These are phyloP conservation scores for Purshia tridentata DNA, from an alignment of 306 rosid genomes.

Conservation along the genomic window DNA sequence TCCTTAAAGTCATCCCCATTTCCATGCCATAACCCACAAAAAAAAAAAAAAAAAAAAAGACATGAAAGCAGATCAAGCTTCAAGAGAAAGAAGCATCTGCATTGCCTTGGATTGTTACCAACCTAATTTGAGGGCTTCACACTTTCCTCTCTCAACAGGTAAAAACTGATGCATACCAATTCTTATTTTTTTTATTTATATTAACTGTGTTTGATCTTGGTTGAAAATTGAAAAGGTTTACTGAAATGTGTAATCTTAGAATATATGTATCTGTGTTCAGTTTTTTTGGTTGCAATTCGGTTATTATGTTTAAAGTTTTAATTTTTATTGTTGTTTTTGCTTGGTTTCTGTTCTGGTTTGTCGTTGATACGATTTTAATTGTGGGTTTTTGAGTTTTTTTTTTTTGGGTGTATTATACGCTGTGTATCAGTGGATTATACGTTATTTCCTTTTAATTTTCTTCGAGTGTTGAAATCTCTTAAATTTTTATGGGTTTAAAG, in stretches of 20 bases:
- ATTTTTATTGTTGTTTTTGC: not conserved
- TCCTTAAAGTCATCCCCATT: not conserved
- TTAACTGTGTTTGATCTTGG: not conserved
- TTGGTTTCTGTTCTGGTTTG: not conserved
- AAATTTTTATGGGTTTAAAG: not conserved
- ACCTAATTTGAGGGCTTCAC: not conserved
- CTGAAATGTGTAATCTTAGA: not conserved
- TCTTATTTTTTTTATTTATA: not conserved
- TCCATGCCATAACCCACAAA: not conserved
- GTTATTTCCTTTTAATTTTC: not conserved
- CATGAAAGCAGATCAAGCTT: constrained; percentile 7
- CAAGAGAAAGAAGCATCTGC: not conserved
- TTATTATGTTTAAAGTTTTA: not conserved
- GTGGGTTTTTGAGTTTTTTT: constrained; percentile 4
- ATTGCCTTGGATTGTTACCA: constrained; percentile 7
- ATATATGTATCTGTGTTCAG: not conserved
- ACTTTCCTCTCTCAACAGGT: constrained; percentile 10
- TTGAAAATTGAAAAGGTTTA: not conserved
- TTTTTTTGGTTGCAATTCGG: not conserved
- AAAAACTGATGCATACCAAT: not conserved
- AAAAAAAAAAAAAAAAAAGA: too few species aligned
- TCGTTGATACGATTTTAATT: constrained; percentile 10
- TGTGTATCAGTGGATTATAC: not conserved
- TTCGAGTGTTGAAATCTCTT: not conserved
- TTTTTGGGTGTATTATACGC: not conserved